Conservation (phyloP, 441 rosid genomes). For the Erodium texanum region DNA sequence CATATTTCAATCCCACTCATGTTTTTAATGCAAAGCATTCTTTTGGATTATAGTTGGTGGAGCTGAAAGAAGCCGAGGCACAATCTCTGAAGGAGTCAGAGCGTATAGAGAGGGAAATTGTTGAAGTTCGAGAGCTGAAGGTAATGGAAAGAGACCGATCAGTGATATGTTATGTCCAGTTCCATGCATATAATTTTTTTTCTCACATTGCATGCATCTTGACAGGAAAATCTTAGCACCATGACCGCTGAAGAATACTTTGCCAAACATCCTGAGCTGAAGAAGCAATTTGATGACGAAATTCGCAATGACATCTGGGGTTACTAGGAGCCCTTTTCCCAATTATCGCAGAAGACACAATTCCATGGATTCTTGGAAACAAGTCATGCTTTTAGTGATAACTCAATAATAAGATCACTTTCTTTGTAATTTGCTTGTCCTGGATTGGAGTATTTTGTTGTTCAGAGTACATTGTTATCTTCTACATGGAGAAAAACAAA, state of each 20-base stretch:
- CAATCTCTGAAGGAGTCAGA: slow-evolving; percentile 74
- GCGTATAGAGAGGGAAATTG: slow-evolving; percentile 72
- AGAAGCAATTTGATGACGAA: slow-evolving; percentile 93
- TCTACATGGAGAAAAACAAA: not conserved
- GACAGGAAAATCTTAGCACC: slow-evolving; percentile 84
- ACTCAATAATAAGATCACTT: not conserved
- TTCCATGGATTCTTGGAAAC: slow-evolving; percentile 11
- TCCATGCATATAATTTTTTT: not conserved
- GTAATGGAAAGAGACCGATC: slow-evolving; percentile 26
- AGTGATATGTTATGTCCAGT: not conserved
- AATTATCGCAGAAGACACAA: not conserved
- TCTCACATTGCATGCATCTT: not conserved
- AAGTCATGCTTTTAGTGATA: not conserved
- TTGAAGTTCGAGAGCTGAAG: slow-evolving; percentile 74
- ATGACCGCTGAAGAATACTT: slow-evolving; percentile 99
- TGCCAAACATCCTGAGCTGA: slow-evolving; percentile 86
- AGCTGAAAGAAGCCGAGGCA: slow-evolving; percentile 80
- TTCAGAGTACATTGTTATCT: not conserved
- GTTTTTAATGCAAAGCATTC: not conserved
- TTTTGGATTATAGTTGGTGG: slow-evolving; percentile 46
- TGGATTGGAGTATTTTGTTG: not conserved
- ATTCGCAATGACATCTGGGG: slow-evolving; percentile 89
- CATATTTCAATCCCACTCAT: not conserved
- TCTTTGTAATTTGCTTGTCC: not conserved
- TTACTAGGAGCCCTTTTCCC: slow-evolving; percentile 31